Evolutionary conservation across 2,329 filamentous ascomycete genomes (phyloP).

Genomic region (Xylaria sp.): DNA sequence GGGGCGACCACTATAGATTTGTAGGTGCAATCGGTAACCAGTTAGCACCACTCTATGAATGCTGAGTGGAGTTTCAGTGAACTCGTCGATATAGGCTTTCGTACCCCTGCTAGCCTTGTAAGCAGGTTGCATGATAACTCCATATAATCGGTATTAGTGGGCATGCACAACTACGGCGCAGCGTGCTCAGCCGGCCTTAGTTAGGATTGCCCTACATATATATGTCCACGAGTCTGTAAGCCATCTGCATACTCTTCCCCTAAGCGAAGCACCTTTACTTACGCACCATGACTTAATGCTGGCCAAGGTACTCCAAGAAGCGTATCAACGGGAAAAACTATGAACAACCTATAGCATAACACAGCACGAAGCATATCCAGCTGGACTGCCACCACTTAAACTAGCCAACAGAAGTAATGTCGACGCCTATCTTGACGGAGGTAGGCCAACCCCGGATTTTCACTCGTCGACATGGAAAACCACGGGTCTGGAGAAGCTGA

Average conservation of each 20-base stretch:
- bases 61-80: no score
- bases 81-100: no score
- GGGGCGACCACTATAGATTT: no score
- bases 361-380: background rate
- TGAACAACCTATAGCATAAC: background rate
- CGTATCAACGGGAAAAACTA: background rate
- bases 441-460: conserved; percentile 3
- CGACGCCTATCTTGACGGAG: conserved; percentile 15
- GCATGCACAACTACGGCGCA: background rate
- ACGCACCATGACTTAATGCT: background rate
- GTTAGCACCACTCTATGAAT: no score
- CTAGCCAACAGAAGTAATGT: background rate
- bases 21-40: no score
- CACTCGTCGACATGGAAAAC: background rate
- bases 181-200: conserved; percentile 1
- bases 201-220: background rate
- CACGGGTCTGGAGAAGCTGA: conserved; percentile 2
- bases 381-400: background rate
- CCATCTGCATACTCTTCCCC: background rate
- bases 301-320: background rate
- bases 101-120: conserved; percentile 12
- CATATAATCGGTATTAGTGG: background rate
- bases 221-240: conserved; percentile 1
- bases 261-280: background rate
- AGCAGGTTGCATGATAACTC: background rate